A percentile compares a stretch with the other conserved stretches of the same genome.
phyloP scores from a whole-genome alignment of 495 filamentous ascomycete genomes.

The Geopyxis carbonaria region DNA sequence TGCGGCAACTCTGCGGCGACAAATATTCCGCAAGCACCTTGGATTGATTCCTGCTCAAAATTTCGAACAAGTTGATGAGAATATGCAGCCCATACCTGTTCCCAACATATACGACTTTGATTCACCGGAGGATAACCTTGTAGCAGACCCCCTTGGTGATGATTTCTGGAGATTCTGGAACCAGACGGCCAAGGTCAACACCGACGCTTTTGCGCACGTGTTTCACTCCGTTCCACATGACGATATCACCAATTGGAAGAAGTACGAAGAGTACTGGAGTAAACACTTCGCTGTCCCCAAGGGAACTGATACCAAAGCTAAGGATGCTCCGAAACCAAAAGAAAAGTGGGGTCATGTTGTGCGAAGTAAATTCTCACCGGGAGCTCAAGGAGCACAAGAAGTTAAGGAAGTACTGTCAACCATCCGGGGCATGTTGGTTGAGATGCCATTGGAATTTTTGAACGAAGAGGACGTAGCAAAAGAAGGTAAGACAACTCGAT shows the following conservation, averaged over 20 bases:
- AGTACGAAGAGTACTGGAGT: slow-evolving; percentile 68
- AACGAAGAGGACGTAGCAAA: slow-evolving; percentile 76
- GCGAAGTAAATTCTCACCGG: slow-evolving; percentile 52
- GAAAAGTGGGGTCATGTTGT: slow-evolving; percentile 71
- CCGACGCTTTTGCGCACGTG: slow-evolving; percentile 62
- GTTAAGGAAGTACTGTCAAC: slow-evolving; percentile 65
- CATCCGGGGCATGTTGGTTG: slow-evolving; percentile 64
- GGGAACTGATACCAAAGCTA: slow-evolving; percentile 15
- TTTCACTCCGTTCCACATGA: slow-evolving; percentile 87
- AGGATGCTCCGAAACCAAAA: slow-evolving; percentile 11
- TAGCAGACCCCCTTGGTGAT: slow-evolving; percentile 55
- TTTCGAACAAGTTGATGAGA: slow-evolving; percentile 42
- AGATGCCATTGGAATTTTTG: slow-evolving; percentile 86
- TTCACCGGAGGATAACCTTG: slow-evolving; percentile 51
- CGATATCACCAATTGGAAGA: slow-evolving; percentile 57
- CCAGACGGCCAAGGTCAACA: slow-evolving; percentile 57
- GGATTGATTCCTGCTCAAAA: slow-evolving; percentile 63
- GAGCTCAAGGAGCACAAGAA: slow-evolving; percentile 43
- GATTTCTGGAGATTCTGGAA: slow-evolving; percentile 57
- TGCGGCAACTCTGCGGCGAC: slow-evolving; percentile 63
- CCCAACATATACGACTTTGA: slow-evolving; percentile 74
- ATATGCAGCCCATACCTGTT: slow-evolving; percentile 58
- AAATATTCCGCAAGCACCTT: slow-evolving; percentile 82
- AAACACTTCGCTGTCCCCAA: slow-evolving; percentile 49
- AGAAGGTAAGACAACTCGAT: no score